Base-by-base conservation (phyloP, 257 asterid species). In the Craterostigma plantagineum region DNA sequence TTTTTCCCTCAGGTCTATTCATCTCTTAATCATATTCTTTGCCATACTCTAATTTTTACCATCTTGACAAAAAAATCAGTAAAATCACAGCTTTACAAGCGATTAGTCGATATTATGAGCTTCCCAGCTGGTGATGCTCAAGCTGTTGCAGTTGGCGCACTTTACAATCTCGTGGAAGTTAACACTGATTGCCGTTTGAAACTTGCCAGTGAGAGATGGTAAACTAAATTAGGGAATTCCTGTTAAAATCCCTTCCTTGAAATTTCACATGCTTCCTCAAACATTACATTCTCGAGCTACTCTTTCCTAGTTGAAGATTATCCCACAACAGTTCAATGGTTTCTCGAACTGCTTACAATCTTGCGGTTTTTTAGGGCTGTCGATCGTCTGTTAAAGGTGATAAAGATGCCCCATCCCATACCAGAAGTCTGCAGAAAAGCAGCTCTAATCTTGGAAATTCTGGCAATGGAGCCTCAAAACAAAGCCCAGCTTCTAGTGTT, bases 381-480 rank as follows among this genome's bases (percentile, higher is more conserved):
- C 39, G 98, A 90, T 44, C 72, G 98, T 60, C 67, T 82, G 50
- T 16, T 90, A 67, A 83, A 90, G 71, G 86, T 90, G 50, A 65
- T 90, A 11, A 77, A 58, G 71, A 58, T 64, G 9, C 95, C 98
- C 55, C 98, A 82, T 42, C 93, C 93, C 0, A 86, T 77, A 40
- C 91, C 95, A 15, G 98, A 90, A 75, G 77, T 90, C 33, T 90
- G 98, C 64, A 60, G 95, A 57, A 90, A 90, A 67, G 92, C 92
- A 8, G 74, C 93, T 30, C 53, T 81, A 49, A 80, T 83, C 52
- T 54, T 90, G 67, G 98, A 90, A 68, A 79, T 75, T 64, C 81
- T 87, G 5, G 98, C 75, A 15, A 55, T 87, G 51, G 98, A 90
- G 77, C 98, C 98, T n/a, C 98, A 90, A 67, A 82, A 83, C 76